Percentiles rank a stretch among this genome's conserved stretches.
These are phyloP conservation scores for Metschnikowia lachancei DNA, from an alignment of 805 yeast species.

Conservation along the genomic window DNA sequence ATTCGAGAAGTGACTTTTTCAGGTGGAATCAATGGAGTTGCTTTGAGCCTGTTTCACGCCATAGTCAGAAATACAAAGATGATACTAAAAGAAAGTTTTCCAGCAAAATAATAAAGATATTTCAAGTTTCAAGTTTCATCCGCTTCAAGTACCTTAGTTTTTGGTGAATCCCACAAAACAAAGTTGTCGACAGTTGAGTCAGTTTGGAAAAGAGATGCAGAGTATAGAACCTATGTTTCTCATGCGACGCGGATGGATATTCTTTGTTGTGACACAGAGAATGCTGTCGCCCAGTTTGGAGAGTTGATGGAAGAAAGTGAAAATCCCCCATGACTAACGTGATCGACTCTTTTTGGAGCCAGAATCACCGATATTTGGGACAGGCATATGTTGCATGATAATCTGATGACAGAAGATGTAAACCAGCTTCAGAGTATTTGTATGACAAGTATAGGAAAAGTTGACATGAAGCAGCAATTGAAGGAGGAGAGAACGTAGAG, in stretches of 20 bases:
- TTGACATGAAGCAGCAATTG: constrained; percentile 34
- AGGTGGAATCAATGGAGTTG: no score
- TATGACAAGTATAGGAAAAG: constrained; percentile 39
- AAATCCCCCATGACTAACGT: constrained; percentile 27
- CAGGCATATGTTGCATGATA: constrained; percentile 31
- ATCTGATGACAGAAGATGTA: constrained; percentile 35
- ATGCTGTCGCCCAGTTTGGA: constrained; percentile 72
- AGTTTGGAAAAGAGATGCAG: constrained; percentile 59
- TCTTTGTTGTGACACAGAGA: constrained; percentile 82
- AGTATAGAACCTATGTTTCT: constrained; percentile 59
- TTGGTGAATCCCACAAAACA: no score
- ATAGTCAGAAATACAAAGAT: no score
- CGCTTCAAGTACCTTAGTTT: no score
- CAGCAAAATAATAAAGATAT: no score
- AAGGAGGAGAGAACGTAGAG: constrained; percentile 1
- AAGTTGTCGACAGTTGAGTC: no score
- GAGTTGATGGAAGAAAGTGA: constrained; percentile 49
- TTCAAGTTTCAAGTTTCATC: no score
- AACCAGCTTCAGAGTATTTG: constrained; percentile 38
- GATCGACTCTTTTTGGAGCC: constrained; percentile 23
- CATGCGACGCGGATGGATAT: constrained; percentile 77
- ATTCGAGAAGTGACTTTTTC: no score
- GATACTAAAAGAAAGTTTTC: no score
- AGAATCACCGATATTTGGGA: constrained; percentile 37
- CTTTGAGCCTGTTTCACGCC: no score